Evolutionary conservation across 257 asterid species (phyloP).

Genomic region (Linaria vulgaris): DNA sequence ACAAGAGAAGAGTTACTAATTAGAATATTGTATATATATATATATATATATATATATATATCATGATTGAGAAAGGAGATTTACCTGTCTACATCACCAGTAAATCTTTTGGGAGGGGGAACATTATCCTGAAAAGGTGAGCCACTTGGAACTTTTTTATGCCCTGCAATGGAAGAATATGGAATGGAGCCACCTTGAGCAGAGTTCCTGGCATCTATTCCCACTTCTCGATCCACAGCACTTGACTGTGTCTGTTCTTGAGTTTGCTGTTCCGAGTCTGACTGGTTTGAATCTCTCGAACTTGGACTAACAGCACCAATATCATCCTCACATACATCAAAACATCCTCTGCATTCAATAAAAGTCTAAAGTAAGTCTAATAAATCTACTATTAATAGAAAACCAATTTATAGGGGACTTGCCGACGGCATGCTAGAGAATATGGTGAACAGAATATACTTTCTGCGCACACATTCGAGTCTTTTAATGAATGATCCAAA

Average conservation of each 20-base stretch:
- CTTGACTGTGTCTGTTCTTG: slow-evolving; percentile 36
- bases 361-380: slow-evolving; percentile 18
- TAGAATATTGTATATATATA: slow-evolving; percentile 5
- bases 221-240: slow-evolving; percentile 44
- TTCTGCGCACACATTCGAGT: too few species aligned
- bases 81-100: slow-evolving; percentile 84
- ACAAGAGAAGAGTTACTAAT: neutral
- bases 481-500: too few species aligned
- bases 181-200: slow-evolving; percentile 49
- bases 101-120: slow-evolving; percentile 47
- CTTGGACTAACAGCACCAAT: slow-evolving; percentile 57
- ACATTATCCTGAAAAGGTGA: slow-evolving; percentile 59
- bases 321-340: slow-evolving; percentile 85
- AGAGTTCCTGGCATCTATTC: slow-evolving; percentile 42
- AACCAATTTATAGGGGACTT: slow-evolving; percentile 31
- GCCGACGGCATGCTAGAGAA: slow-evolving; percentile 33
- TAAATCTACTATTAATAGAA: slow-evolving; percentile 6
- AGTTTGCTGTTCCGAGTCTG: slow-evolving; percentile 52
- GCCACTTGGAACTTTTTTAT: slow-evolving; percentile 48
- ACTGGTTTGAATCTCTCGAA: slow-evolving; percentile 56
- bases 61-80: slow-evolving; percentile 9
- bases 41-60: neutral
- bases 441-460: neutral
- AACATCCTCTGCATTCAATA: slow-evolving; percentile 72
- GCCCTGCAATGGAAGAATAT: slow-evolving; percentile 45